Percentiles rank a stretch among this genome's conserved stretches.
Evolutionary conservation across 805 yeast species (phyloP).

Genomic region (Wickerhamomyces canadensis): DNA sequence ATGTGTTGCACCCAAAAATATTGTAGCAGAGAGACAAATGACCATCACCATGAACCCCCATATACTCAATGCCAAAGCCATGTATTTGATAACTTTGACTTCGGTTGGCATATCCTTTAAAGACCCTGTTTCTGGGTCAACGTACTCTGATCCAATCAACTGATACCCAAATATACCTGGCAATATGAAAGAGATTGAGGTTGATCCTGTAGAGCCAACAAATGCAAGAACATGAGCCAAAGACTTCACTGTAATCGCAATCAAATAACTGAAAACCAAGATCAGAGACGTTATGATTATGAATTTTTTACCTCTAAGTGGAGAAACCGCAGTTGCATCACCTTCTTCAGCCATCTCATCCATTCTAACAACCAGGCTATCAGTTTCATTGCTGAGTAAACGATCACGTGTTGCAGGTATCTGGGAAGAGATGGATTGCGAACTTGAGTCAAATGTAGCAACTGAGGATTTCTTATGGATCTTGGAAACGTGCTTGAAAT

Average conservation of each 20-base stretch:
- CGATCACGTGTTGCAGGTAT: constrained; percentile 3
- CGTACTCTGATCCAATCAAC: constrained; percentile 48
- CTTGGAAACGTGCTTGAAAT: constrained; percentile 28
- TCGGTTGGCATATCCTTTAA: constrained; percentile 25
- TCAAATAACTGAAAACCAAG: constrained; percentile 48
- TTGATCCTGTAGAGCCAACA: constrained; percentile 92
- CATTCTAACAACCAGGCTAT: constrained; percentile 8
- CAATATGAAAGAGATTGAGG: constrained; percentile 82
- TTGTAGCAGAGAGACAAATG: constrained; percentile 40
- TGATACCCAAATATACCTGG: constrained; percentile 86
- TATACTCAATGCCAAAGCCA: constrained; percentile 33
- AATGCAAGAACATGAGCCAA: constrained; percentile 78
- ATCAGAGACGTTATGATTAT: constrained; percentile 45
- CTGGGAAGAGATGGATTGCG: neutral
- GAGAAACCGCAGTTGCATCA: constrained; percentile 18
- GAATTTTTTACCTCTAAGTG: constrained; percentile 34
- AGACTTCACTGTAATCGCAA: constrained; percentile 65
- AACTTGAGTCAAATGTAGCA: constrained; percentile 3
- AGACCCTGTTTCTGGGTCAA: constrained; percentile 23
- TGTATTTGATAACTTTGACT: constrained; percentile 26
- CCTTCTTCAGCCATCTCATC: constrained; percentile 31
- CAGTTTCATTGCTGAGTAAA: constrained; percentile 5
- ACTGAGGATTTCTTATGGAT: constrained; percentile 19
- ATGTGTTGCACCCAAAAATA: constrained; percentile 24
- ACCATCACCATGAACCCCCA: constrained; percentile 51